Conservation (phyloP, 768 basidiomycete genomes). For the Tremella fuciformis region DNA sequence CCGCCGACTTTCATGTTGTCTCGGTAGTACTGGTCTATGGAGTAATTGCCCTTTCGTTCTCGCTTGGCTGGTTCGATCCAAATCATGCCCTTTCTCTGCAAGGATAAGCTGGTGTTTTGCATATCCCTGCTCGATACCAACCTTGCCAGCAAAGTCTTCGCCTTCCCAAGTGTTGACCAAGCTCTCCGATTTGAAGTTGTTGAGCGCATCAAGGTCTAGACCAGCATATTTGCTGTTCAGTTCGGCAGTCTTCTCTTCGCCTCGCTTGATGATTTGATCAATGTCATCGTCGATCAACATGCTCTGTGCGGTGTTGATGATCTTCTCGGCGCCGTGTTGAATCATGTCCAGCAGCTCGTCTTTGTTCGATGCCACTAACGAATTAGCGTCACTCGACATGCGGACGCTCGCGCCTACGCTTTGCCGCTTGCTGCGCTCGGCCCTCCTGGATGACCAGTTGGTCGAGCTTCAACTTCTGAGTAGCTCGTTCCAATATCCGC, state of each 20-base stretch:
- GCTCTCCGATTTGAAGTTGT: constrained; percentile 93
- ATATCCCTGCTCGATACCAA: constrained; percentile 47
- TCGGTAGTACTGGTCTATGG: constrained; percentile 92
- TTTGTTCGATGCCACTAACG: constrained; percentile 69
- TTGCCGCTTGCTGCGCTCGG: constrained; percentile 65
- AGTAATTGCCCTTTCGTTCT: constrained; percentile 82
- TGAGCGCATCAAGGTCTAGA: constrained; percentile 88
- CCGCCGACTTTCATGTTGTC: constrained; percentile 74
- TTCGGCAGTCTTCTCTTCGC: constrained; percentile 84
- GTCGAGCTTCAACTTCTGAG: constrained; percentile 90
- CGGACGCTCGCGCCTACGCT: constrained; percentile 58
- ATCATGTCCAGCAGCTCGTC: constrained; percentile 98
- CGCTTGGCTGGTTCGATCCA: constrained; percentile 84
- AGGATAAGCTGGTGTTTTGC: constrained; percentile 12
- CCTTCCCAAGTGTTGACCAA: constrained; percentile 89
- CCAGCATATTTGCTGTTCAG: constrained; percentile 89
- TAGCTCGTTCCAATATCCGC: constrained; percentile 88
- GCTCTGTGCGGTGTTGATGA: constrained; percentile 75
- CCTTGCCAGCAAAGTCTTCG: constrained; percentile 75
- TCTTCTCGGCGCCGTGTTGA: constrained; percentile 93
- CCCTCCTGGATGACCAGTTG: constrained; percentile 98
- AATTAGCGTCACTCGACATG: constrained; percentile 12
- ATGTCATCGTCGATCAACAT: constrained; percentile 82
- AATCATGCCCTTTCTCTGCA: constrained; percentile 36
- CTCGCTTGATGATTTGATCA: constrained; percentile 84